Base-by-base conservation (phyloP, 1,284 basidiomycete genomes). In the Cryptococcus maquisensis region DNA sequence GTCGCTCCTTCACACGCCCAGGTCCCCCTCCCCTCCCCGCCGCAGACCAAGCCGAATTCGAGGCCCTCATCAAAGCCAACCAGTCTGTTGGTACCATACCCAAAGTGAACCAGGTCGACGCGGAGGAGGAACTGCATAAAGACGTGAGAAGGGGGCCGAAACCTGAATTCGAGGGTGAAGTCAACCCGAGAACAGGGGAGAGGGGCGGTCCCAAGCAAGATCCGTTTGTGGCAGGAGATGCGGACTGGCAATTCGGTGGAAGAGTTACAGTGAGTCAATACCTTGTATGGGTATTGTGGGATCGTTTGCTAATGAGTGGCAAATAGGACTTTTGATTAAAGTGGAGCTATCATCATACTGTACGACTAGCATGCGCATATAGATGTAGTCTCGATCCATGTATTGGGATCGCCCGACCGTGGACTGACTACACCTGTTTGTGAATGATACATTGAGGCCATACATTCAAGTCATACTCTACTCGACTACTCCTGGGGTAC, bases 201-300 rank as follows among this genome's bases (percentile, higher is more conserved):
- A 61, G 77, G 8, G 81, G 81, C 0, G 81, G 81, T 0, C 81
- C 81, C 1, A 83, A 83, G 68, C 72, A 74, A 18, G 81, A 83
- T 63, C 81, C 81, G 18, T 73, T 83, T 52, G 68, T 66, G 37
- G 71, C 71, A 3, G 71, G 71, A 1, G 64, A 68, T 50, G 59
- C 58, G 20, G 75, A 77, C 55, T 77, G 76, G 76, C 71, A 72
- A 57, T 77, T 72, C 60, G 73, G 68, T 16, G 76, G 76, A 1
- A 55, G 76, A 40, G 75, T 76, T 36, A 77, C 76, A 9, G 76
- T 76, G 61, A 68, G 72, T 69, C 40, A 16, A 13, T 10, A 3
- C 5, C 15, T 12, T 18, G 20, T 8, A n/a, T 37, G 18, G 10
- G 20, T 21, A 32, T 10, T 32, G 28, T 32, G 28, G 7, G 39